phyloP scores from a whole-genome alignment of 768 basidiomycete genomes.

The Lentinula edodes region DNA sequence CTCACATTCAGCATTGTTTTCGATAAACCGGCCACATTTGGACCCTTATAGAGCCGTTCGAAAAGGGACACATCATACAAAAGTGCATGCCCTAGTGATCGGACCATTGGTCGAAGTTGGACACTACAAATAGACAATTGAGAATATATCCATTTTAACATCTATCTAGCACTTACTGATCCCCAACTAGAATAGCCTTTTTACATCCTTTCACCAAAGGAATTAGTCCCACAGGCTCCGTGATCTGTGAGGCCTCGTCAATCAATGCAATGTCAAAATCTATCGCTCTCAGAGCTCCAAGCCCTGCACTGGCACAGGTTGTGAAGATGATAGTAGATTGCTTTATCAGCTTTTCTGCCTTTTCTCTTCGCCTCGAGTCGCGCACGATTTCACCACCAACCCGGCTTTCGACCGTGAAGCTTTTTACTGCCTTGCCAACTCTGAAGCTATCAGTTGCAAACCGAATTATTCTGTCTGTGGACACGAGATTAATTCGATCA shows the following conservation, averaged over 20 bases:
- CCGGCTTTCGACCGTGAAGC: constrained; percentile 58
- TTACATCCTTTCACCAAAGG: constrained; percentile 61
- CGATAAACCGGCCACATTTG: constrained; percentile 26
- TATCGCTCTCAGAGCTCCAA: constrained; percentile 49
- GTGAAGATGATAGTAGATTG: constrained; percentile 56
- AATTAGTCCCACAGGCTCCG: constrained; percentile 60
- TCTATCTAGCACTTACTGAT: constrained; percentile 47
- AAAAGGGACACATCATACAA: constrained; percentile 57
- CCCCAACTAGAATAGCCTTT: constrained; percentile 58
- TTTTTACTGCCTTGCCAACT: constrained; percentile 51
- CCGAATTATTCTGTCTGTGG: constrained; percentile 55
- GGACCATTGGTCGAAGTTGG: constrained; percentile 61
- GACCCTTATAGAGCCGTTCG: constrained; percentile 50
- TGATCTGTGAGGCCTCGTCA: constrained; percentile 69
- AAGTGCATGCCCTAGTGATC: constrained; percentile 50
- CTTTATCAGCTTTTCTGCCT: constrained; percentile 54
- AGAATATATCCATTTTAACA: background rate
- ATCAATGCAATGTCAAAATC: constrained; percentile 60
- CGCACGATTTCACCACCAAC: constrained; percentile 62
- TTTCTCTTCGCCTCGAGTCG: constrained; percentile 48
- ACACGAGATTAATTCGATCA: constrained; percentile 33
- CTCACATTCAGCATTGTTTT: constrained; percentile 60
- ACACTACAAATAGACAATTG: constrained; percentile 33
- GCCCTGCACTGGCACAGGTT: constrained; percentile 61
- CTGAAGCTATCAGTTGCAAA: constrained; percentile 62